phyloP scores from a whole-genome alignment of 306 rosid species.

The Castanea mollissima region DNA sequence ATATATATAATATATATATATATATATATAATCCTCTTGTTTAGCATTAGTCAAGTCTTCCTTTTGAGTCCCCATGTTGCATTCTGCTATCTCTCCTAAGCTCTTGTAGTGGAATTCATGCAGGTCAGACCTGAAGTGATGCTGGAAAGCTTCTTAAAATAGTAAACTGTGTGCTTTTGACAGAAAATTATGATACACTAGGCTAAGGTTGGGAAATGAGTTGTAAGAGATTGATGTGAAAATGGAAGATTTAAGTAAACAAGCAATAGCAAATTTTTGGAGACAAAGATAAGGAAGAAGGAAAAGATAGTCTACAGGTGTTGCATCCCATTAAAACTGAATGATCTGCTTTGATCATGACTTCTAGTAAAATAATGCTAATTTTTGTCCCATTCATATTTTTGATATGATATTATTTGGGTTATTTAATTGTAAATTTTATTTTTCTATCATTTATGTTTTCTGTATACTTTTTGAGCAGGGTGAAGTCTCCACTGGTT shows the following conservation, averaged over 20 bases:
- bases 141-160: not conserved
- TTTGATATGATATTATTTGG: not conserved
- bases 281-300: not conserved
- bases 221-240: not conserved
- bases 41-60: not conserved
- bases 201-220: not conserved
- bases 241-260: not conserved
- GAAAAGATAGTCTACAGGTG: not conserved
- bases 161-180: not conserved
- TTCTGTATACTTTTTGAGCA: not conserved
- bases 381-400: not conserved
- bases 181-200: not conserved
- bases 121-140: not conserved
- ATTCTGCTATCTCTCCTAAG: not conserved
- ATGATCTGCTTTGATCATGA: not conserved
- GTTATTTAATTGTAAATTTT: not conserved
- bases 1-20: too few species aligned
- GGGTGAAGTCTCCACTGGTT: not conserved
- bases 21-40: not conserved
- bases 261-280: not conserved
- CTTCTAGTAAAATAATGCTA: not conserved
- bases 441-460: not conserved
- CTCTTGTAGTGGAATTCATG: not conserved
- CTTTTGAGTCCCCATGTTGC: not conserved
- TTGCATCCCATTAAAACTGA: not conserved